Percentiles rank a stretch among this genome's conserved stretches.
Evolutionary conservation across 345 rosid genomes (phyloP).

Genomic region (Isatis tinctoria): DNA sequence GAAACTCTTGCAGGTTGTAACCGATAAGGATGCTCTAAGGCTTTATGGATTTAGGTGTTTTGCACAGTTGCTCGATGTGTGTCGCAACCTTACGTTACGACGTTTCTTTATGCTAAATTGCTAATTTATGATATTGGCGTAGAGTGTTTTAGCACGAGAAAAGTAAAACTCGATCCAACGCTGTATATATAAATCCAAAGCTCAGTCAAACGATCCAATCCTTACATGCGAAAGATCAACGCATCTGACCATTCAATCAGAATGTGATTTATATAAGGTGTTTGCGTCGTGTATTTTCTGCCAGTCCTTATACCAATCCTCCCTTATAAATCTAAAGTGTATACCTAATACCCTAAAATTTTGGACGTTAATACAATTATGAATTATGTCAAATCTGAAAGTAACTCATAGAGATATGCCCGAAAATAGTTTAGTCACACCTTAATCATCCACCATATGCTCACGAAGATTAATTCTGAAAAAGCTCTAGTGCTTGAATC

Average conservation of each 20-base stretch:
- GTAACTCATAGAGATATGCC: neutral
- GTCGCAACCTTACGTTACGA: slow-evolving; percentile 15
- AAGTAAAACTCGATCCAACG: neutral
- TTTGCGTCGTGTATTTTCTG: neutral
- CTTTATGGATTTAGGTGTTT: neutral
- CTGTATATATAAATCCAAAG: neutral
- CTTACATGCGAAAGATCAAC: neutral
- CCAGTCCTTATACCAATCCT: neutral
- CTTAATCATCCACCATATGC: neutral
- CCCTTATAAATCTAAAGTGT: neutral
- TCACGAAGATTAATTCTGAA: neutral
- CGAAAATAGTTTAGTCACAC: too few species aligned
- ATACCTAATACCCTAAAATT: neutral
- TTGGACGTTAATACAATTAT: neutral
- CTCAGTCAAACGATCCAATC: slow-evolving; percentile 12
- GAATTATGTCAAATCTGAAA: neutral
- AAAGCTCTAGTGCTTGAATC: neutral
- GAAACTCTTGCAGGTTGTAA: too few species aligned
- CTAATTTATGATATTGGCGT: too few species aligned
- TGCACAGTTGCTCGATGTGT: slow-evolving; percentile 2
- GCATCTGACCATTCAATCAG: neutral
- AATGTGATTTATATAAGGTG: neutral
- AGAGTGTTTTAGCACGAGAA: neutral
- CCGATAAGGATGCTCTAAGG: too few species aligned
- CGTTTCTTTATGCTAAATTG: neutral